These are phyloP conservation scores for Piper longum DNA, from an alignment of 164 flowering plant species.

Conservation along the genomic window DNA sequence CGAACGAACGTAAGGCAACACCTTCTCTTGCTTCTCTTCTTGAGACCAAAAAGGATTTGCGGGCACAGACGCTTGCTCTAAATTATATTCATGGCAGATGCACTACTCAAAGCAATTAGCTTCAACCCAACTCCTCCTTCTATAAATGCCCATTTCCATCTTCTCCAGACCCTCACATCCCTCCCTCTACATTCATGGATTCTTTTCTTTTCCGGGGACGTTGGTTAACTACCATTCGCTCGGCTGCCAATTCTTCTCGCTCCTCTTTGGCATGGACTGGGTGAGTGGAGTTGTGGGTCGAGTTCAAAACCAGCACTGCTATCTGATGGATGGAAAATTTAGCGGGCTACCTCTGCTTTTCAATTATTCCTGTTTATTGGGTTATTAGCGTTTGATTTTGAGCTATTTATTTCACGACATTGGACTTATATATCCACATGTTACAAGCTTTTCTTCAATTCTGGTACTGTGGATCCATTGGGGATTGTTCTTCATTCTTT, in stretches of 20 bases:
- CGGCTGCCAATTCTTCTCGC: background rate
- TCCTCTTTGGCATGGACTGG: background rate
- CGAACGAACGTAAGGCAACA: too few species aligned
- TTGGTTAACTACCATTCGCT: slow-evolving; percentile 3
- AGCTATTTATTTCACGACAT: too few species aligned
- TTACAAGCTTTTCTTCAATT: too few species aligned
- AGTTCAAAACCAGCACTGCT: background rate
- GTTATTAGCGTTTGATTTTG: too few species aligned
- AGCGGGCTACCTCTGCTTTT: too few species aligned
- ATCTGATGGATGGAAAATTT: background rate
- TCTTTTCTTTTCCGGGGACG: slow-evolving; percentile 8
- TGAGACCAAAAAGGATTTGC: too few species aligned
- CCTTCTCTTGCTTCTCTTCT: too few species aligned
- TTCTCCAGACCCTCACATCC: too few species aligned
- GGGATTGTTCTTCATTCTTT: too few species aligned
- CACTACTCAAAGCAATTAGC: background rate
- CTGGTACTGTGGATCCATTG: background rate
- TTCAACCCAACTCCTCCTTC: background rate
- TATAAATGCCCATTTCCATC: background rate
- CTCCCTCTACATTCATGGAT: slow-evolving; percentile 9
- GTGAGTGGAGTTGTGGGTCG: slow-evolving; percentile 2
- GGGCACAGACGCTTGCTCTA: too few species aligned
- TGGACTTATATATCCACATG: too few species aligned
- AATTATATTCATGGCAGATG: background rate
- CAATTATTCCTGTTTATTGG: too few species aligned